Base-by-base conservation (phyloP, 2,329 filamentous ascomycete species). In the Thelonectria olida region DNA sequence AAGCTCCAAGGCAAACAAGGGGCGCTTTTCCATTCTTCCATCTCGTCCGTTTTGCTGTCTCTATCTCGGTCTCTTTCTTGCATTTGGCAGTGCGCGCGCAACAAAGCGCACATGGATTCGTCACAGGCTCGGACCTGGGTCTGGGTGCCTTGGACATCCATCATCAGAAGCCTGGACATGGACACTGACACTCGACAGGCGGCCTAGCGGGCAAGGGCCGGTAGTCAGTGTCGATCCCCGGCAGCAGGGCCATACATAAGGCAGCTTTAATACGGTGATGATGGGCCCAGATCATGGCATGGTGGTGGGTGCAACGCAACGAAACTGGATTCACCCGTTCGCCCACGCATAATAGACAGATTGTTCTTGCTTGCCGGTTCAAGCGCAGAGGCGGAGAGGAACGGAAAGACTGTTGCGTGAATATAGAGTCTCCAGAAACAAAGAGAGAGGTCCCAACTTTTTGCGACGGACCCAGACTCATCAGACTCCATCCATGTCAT, bases 151-250 rank as follows among this genome's bases (percentile, higher is more conserved):
- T n/a, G n/a, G n/a, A n/a, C n/a, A n/a, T n/a, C n/a, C n/a, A n/a
- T n/a, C n/a, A n/a, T n/a, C n/a, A n/a, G n/a, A 44, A 41, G 28
- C 52, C 41, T 45, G 52, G 39, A 61, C 52, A 39, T 54, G 57
- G 50, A 34, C 31, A 25, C 28, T 13, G 28, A 31, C 28, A 8
- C 25, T 27, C 25, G 28, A 31, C 28, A 31, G 28, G 47, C 39
- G 28, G 58, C 39, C 45, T 39, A 55, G 41, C 53, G 39, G 58
- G 50, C 31, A 61, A 31, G 48, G 50, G 36, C 57, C 56, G 61
- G 61, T 61, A 63, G 49, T 61, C 52, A 54, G 50, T 61, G 61
- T 63, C 61, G 61, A 63, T 63, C 61, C 56, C 52, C 56, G 53
- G 61, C 61, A 54, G 54, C 60, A 56, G 60, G 44, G 60, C 60